Evolutionary conservation across 2,329 filamentous ascomycete genomes (phyloP).

Genomic region (Penicillium rolfsii): DNA sequence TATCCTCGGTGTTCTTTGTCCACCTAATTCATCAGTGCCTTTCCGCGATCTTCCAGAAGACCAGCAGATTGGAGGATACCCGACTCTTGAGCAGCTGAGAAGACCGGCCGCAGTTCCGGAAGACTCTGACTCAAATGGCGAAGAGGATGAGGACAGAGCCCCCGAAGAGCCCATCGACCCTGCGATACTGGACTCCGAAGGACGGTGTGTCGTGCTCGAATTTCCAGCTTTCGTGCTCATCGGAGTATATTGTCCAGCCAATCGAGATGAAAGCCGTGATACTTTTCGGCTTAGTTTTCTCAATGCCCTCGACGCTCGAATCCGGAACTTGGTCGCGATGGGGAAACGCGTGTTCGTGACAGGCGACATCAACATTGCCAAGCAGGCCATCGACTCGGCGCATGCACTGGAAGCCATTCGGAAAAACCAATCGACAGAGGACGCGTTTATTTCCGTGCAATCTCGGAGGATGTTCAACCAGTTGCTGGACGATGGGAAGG

Average conservation of each 20-base stretch:
- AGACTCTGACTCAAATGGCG: conserved; percentile 6
- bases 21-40: conserved; percentile 69
- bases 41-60: conserved; percentile 75
- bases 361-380: conserved; percentile 84
- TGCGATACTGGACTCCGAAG: conserved; percentile 79
- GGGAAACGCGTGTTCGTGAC: conserved; percentile 85
- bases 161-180: conserved; percentile 66
- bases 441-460: conserved; percentile 73
- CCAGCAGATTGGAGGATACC: conserved; percentile 88
- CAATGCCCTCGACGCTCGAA: conserved; percentile 75
- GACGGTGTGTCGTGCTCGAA: conserved; percentile 86
- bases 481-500: conserved; percentile 72
- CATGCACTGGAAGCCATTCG: conserved; percentile 71
- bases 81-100: conserved; percentile 66
- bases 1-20: conserved; percentile 77
- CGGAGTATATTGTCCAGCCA: conserved; percentile 89
- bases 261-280: conserved; percentile 79
- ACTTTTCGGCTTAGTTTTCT: conserved; percentile 82
- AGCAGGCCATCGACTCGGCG: conserved; percentile 73
- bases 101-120: neutral
- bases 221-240: conserved; percentile 94
- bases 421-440: conserved; percentile 68
- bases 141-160: neutral
- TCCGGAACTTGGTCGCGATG: conserved; percentile 77
- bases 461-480: conserved; percentile 82